These are phyloP conservation scores for Thinopyrum elongatum DNA, from an alignment of 176 grass and related monocot genomes.

Conservation along the genomic window DNA sequence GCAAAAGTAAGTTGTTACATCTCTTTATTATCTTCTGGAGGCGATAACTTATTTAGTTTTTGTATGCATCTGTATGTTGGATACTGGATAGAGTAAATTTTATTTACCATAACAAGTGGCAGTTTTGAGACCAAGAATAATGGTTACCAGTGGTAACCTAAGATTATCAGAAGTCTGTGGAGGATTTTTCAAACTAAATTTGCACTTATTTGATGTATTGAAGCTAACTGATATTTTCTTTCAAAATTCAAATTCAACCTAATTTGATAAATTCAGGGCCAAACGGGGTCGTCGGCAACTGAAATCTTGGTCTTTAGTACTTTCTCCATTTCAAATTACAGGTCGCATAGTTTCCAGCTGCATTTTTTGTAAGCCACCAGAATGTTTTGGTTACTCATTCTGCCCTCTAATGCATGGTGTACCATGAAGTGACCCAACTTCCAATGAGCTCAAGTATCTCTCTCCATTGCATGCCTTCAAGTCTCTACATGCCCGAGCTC, in stretches of 20 bases:
- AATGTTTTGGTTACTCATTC: background rate
- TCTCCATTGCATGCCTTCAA: background rate
- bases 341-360: background rate
- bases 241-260: background rate
- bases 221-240: background rate
- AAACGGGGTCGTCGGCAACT: background rate
- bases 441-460: background rate
- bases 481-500: background rate
- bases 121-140: background rate
- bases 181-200: background rate
- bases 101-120: background rate
- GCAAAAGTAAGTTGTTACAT: conserved; percentile 52
- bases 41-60: background rate
- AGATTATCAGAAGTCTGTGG: background rate
- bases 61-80: background rate
- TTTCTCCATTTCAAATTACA: background rate
- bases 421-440: background rate
- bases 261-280: background rate
- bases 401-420: background rate
- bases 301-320: background rate
- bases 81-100: background rate
- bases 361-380: background rate
- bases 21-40: conserved; percentile 17
- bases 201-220: background rate
- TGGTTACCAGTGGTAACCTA: background rate